These are phyloP conservation scores for Phytomonas sp. DNA, from an alignment of 208 protist genomes.

Conservation along the genomic window DNA sequence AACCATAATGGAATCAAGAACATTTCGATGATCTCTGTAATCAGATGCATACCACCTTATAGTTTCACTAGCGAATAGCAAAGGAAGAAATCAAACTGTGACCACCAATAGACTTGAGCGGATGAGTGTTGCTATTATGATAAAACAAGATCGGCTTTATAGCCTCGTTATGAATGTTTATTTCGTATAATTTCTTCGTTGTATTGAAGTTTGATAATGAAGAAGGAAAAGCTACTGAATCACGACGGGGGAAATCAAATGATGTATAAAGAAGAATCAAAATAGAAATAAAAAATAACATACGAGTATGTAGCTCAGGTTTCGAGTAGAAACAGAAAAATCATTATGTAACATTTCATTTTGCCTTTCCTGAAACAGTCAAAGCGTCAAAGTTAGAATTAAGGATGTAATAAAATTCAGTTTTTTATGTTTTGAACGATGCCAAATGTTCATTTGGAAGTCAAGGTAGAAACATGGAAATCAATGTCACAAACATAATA, in stretches of 20 bases:
- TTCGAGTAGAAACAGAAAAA: background rate
- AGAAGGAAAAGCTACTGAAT: background rate
- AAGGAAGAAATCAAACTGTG: background rate
- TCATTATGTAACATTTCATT: background rate
- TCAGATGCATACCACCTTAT: background rate
- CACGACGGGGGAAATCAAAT: background rate
- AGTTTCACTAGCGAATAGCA: background rate
- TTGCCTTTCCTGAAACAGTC: background rate
- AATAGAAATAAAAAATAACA: constrained; percentile 5
- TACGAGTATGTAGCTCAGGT: background rate
- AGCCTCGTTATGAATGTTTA: background rate
- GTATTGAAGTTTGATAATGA: constrained; percentile 4
- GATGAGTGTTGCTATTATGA: background rate
- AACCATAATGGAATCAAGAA: background rate
- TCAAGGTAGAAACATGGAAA: constrained; percentile 1
- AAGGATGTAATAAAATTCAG: no score
- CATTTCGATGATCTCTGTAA: background rate
- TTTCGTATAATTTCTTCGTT: background rate
- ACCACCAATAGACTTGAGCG: background rate
- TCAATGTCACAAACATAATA: constrained; percentile 9
- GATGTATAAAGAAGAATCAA: constrained; percentile 2
- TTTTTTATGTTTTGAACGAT: background rate
- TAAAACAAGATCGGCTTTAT: background rate
- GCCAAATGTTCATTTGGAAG: background rate
- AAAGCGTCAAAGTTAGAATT: background rate